These are phyloP conservation scores for Teratosphaeria destructans DNA, from an alignment of 2,329 filamentous ascomycete genomes.

Conservation along the genomic window DNA sequence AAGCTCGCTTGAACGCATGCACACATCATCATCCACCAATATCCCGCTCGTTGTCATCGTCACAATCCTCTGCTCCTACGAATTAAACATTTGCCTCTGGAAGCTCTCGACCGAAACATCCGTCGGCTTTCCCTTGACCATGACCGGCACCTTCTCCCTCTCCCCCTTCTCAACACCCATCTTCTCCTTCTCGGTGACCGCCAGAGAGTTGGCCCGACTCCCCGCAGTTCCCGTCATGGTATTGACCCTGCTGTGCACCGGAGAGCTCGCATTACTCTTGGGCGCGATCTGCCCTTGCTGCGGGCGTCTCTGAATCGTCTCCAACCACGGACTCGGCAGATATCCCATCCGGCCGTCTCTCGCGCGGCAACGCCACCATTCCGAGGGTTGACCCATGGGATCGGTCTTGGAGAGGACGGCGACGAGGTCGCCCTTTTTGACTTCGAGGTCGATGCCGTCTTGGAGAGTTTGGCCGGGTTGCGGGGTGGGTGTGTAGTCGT, in stretches of 20 bases:
- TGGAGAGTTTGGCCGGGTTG: constrained; percentile 34
- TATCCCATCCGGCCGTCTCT: constrained; percentile 87
- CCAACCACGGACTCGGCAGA: constrained; percentile 80
- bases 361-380: constrained; percentile 95
- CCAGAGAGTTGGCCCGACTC: constrained; percentile 36
- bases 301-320: constrained; percentile 54
- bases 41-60: not conserved
- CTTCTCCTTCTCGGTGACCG: constrained; percentile 32
- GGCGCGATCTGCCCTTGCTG: constrained; percentile 36
- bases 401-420: constrained; percentile 89
- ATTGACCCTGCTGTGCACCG: constrained; percentile 39
- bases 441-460: constrained; percentile 73
- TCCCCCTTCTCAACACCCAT: constrained; percentile 17
- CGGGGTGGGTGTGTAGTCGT: constrained; percentile 80
- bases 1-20: constrained; percentile 7
- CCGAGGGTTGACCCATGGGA: constrained; percentile 79
- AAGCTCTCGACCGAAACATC: constrained; percentile 60
- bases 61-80: constrained; percentile 28
- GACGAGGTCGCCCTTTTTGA: constrained; percentile 90
- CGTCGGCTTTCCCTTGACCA: constrained; percentile 48
- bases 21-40: not conserved
- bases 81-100: constrained; percentile 60
- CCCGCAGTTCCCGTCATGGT: constrained; percentile 41
- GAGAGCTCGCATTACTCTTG: constrained; percentile 34
- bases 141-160: constrained; percentile 29